Base-by-base conservation (phyloP, 768 basidiomycete genomes). In the Boletus rufocinnamomeus region DNA sequence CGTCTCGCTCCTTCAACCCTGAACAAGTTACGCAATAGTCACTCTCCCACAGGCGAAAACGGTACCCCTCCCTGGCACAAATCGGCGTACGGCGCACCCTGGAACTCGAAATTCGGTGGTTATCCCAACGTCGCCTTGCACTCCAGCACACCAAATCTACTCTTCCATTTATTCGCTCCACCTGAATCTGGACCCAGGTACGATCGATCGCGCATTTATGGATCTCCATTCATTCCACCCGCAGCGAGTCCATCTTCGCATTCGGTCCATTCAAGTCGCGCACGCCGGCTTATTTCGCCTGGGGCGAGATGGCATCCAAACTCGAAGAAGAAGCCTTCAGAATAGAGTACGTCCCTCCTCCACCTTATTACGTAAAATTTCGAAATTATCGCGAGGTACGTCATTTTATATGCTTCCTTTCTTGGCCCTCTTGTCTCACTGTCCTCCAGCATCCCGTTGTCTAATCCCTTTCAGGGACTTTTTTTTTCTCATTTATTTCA, bases 271-370 rank as follows among this genome's bases (percentile, higher is more conserved):
- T 72, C 63, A 75, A 64, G 63, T 64, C 72, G 51, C 74, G 74
- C 38, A 72, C 75, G 52, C 80, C 84, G 41, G 75, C 82, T 32
- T 89, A 89, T 68, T 80, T 83, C 54, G 74, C 78, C 57, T 92
- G 91, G 92, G 89, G 90, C 32, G 87, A 90, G 55, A 73, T 87
- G 45, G 93, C 91, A 16, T 75, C 75, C 62, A 84, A 84, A 70
- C 79, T 95, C 46, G 84, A 87, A 68, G 82, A 86, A 60, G 89
- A 93, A 64, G 75, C 76, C 14, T 90, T 88, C 73, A 84, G 87
- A 75, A 83, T 82, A 72, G 93, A 95, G 95, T 96, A 77, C 74
- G 93, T 90, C 61, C 65, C 62, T 67, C 67, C 66, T 72, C 54
- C 61, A 65, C 59, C 41, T 59, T 44, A 68, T 68, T 72, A 72